Evolutionary conservation across 2,329 filamentous ascomycete genomes (phyloP).

Genomic region (Nothomitra cinnamomea): DNA sequence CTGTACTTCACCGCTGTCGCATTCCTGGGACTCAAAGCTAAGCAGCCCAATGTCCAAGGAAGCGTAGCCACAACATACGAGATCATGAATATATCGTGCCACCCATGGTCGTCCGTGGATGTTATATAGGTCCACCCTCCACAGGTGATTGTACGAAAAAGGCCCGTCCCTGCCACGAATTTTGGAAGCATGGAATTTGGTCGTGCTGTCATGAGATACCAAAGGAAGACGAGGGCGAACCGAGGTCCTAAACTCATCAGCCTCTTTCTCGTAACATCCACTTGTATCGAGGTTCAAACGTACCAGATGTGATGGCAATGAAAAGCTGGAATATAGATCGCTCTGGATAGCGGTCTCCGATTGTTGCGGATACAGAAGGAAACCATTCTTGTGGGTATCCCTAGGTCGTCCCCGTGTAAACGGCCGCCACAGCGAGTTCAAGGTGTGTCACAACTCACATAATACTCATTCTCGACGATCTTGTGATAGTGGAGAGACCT

Average conservation of each 20-base stretch:
- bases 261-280: not conserved
- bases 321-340: constrained; percentile 94
- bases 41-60: constrained; percentile 86
- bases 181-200: constrained; percentile 62
- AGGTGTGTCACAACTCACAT: constrained; percentile 26
- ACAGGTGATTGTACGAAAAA: constrained; percentile 83
- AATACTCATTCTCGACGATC: constrained; percentile 95
- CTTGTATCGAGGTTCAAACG: constrained; percentile 11
- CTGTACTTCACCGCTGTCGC: constrained; percentile 69
- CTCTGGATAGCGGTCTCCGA: constrained; percentile 93
- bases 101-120: constrained; percentile 93
- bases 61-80: constrained; percentile 88
- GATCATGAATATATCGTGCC: constrained; percentile 99
- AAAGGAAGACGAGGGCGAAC: constrained; percentile 77
- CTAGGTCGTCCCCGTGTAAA: constrained; percentile 11
- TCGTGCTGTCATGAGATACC: constrained; percentile 74
- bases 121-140: constrained; percentile 98
- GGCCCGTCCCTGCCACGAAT: constrained; percentile 59
- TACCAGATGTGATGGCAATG: constrained; percentile 87
- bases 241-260: constrained; percentile 48
- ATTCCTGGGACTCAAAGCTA: constrained; percentile 75
- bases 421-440: not conserved
- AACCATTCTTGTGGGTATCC: constrained; percentile 95
- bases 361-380: constrained; percentile 87
- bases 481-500: constrained; percentile 78